These are phyloP conservation scores for Candida vaughaniae DNA, from an alignment of 805 yeast genomes.

Conservation along the genomic window DNA sequence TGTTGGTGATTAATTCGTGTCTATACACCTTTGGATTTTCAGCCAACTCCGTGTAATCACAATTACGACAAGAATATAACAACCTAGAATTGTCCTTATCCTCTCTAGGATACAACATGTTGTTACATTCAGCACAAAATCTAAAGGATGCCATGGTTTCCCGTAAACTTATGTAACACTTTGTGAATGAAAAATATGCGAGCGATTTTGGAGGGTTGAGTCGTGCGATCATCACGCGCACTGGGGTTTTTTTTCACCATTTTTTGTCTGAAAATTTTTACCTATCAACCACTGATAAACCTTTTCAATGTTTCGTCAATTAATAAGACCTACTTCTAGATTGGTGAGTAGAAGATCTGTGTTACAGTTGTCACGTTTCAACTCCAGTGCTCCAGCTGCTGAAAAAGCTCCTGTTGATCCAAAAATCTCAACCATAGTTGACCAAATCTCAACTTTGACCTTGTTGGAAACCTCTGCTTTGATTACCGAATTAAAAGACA, in stretches of 20 bases:
- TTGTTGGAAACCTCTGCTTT: conserved; percentile 88
- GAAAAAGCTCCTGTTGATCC: conserved; percentile 68
- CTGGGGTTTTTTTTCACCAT: neutral
- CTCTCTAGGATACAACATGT: conserved; percentile 96
- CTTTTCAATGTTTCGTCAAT: conserved; percentile 31
- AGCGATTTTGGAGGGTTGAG: too few relatives aligned
- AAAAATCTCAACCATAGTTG: conserved; percentile 83
- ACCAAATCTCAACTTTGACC: conserved; percentile 86
- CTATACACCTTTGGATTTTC: conserved; percentile 84
- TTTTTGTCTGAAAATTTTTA: conserved; percentile 8
- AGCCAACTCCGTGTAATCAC: conserved; percentile 90
- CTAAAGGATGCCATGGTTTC: conserved; percentile 81
- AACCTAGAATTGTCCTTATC: conserved; percentile 77
- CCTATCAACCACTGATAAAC: neutral
- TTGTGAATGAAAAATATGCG: too few relatives aligned
- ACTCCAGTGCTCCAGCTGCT: conserved; percentile 46
- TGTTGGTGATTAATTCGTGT: conserved; percentile 87
- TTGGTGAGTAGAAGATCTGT: conserved; percentile 24
- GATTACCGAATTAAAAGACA: conserved; percentile 73
- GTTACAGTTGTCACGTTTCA: conserved; percentile 37
- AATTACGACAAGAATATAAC: conserved; percentile 90
- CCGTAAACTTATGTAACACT: too few relatives aligned
- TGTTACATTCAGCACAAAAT: conserved; percentile 95
- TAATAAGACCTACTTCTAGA: conserved; percentile 38
- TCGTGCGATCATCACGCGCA: too few relatives aligned